phyloP scores from a whole-genome alignment of 306 rosid genomes.

The Oxytropis ochrocephala region DNA sequence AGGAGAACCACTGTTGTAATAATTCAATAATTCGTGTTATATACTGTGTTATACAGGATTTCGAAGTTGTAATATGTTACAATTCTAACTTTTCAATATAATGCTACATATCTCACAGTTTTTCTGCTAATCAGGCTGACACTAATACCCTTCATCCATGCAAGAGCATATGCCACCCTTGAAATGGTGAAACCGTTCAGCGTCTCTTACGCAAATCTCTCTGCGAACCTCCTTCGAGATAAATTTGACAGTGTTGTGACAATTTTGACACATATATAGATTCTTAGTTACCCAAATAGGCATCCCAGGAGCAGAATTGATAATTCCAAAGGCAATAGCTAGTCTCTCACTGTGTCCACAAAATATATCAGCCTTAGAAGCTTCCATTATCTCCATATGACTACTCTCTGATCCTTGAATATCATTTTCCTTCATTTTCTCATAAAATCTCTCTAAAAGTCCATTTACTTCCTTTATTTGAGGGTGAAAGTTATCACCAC shows the following conservation, averaged over 20 bases:
- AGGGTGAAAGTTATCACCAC: slow-evolving; percentile 67
- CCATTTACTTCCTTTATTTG: slow-evolving; percentile 52
- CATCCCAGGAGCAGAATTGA: slow-evolving; percentile 73
- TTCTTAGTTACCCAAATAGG: slow-evolving; percentile 89
- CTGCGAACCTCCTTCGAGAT: slow-evolving; percentile 71
- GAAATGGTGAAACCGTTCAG: slow-evolving; percentile 80
- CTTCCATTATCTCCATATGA: slow-evolving; percentile 39
- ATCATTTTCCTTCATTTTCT: slow-evolving; percentile 57
- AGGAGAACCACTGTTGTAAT: too few species aligned
- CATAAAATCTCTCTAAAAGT: slow-evolving; percentile 60
- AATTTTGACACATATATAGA: slow-evolving; percentile 75
- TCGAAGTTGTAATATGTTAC: slow-evolving; percentile 8
- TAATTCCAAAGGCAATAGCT: slow-evolving; percentile 70
- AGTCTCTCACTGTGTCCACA: slow-evolving; percentile 92
- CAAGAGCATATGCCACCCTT: slow-evolving; percentile 86
- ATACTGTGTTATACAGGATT: background rate
- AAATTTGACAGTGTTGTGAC: slow-evolving; percentile 64
- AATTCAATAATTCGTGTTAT: too few species aligned
- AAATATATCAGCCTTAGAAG: slow-evolving; percentile 82
- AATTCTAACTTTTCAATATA: slow-evolving; percentile 1
- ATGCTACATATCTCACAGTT: slow-evolving; percentile 17
- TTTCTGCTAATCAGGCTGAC: slow-evolving; percentile 17
- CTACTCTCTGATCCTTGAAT: slow-evolving; percentile 30
- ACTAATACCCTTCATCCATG: slow-evolving; percentile 63
- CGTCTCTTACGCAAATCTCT: slow-evolving; percentile 77